Evolutionary conservation across 805 yeast species (phyloP).

Genomic region (Candida wancherniae): DNA sequence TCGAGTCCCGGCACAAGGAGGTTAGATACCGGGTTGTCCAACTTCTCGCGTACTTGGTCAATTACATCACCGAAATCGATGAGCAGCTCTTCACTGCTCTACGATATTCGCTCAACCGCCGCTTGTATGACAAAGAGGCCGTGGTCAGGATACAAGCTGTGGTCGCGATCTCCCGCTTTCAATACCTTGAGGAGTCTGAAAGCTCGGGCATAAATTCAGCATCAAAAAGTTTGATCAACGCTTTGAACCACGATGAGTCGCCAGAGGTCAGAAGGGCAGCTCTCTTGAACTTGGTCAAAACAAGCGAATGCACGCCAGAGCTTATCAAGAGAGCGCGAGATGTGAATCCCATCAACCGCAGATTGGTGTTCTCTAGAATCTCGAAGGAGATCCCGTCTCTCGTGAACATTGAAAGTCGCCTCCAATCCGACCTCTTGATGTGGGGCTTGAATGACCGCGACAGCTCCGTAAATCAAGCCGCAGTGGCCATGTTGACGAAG

Average conservation of each 20-base stretch:
- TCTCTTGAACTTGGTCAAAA: conserved; percentile 61
- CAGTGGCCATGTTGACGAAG: conserved; percentile 60
- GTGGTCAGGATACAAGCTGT: conserved; percentile 80
- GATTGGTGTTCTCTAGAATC: conserved; percentile 64
- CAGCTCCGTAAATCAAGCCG: conserved; percentile 63
- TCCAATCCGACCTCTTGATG: conserved; percentile 61
- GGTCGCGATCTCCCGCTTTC: conserved; percentile 73
- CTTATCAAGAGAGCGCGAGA: conserved; percentile 83
- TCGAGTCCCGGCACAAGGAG: conserved; percentile 67
- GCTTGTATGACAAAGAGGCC: conserved; percentile 74
- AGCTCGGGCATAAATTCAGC: conserved; percentile 14
- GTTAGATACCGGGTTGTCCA: conserved; percentile 82
- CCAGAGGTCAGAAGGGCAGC: conserved; percentile 90
- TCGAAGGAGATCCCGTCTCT: conserved; percentile 65
- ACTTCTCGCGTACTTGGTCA: conserved; percentile 64
- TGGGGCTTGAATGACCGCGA: conserved; percentile 93
- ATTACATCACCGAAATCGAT: conserved; percentile 69
- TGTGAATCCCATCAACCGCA: conserved; percentile 62
- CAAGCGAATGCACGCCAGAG: conserved; percentile 46
- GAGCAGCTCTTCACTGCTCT: conserved; percentile 64
- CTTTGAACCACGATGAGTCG: conserved; percentile 71
- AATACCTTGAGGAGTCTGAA: conserved; percentile 37
- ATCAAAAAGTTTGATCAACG: conserved; percentile 31
- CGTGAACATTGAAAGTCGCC: conserved; percentile 36
- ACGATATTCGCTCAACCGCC: conserved; percentile 52